phyloP scores from a whole-genome alignment of 2,329 filamentous ascomycete genomes.

The Daldinia sp. region DNA sequence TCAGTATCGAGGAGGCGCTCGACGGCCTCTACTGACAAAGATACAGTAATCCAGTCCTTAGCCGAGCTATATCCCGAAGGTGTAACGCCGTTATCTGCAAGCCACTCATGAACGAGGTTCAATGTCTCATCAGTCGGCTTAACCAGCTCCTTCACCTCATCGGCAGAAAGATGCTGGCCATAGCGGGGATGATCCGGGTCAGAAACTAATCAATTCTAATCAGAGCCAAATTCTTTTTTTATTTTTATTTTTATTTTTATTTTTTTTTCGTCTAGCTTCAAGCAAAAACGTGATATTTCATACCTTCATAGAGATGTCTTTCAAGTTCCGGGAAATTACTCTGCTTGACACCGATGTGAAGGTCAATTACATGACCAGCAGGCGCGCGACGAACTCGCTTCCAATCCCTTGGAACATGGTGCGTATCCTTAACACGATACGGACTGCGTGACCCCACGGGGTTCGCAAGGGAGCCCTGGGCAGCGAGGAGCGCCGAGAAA shows the following conservation, averaged over 20 bases:
- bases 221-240: conserved; percentile 1
- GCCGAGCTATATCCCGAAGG: conserved; percentile 57
- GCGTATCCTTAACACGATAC: conserved; percentile 61
- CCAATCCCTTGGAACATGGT: conserved; percentile 62
- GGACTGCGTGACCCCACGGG: conserved; percentile 40
- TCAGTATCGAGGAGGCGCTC: conserved; percentile 62
- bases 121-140: conserved; percentile 61
- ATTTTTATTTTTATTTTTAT: too few relatives aligned
- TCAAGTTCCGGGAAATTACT: conserved; percentile 63
- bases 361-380: conserved; percentile 57
- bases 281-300: neutral
- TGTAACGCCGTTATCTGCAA: conserved; percentile 61
- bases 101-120: conserved; percentile 63
- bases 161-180: conserved; percentile 60
- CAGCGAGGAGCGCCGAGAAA: conserved; percentile 42
- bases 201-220: conserved; percentile 51
- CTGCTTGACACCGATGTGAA: conserved; percentile 68
- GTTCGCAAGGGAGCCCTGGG: conserved; percentile 37
- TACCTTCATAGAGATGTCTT: conserved; percentile 56
- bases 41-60: conserved; percentile 65
- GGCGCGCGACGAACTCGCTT: conserved; percentile 56
- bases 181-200: conserved; percentile 62
- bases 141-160: conserved; percentile 62
- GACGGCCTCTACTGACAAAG: conserved; percentile 58
- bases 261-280: neutral